Base-by-base conservation (phyloP, 306 rosid species). In the Gynostemma pentaphyllum region DNA sequence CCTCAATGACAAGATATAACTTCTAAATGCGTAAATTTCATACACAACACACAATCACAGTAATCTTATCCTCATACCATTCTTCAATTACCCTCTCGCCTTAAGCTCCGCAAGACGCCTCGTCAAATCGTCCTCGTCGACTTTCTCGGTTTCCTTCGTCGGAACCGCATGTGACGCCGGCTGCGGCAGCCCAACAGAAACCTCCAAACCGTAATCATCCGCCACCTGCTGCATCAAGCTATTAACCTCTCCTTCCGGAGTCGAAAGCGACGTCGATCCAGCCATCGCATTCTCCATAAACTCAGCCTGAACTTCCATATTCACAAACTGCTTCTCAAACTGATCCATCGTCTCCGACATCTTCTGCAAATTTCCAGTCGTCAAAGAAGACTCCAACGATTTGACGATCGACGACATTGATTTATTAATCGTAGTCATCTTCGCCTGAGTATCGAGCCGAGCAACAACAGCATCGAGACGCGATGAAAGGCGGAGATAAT, bases 271-370 rank as follows among this genome's bases (percentile, higher is more conserved):
- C 14, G 96, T 91, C 0, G 96, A 87, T 16, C 97, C 97, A 1
- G 97, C 97, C 97, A 91, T 91, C 50, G 97, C 80, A 59, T 84
- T 85, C 72, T 91, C 97, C 97, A 91, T 85, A 67, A 91, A 91
- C 81, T 85, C 97, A 0, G 97, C 97, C 79, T 91, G 97, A 29
- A 91, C 97, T 85, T 91, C 97, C 97, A 91, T 91, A 65, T 91
- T 87, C 37, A 91, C 96, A 32, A 91, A 91, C 80, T 91, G 96
- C 82, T 85, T 91, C 95, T 91, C 97, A 51, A 91, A 91, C 50
- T 71, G 78, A 55, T 91, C 97, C 97, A 87, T 91, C 0, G 95
- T 91, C 86, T 91, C 96, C 5, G 96, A 87, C 97, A 87, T 91
- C 92, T 87, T 91, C 89, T 91, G 97, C 6, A 91, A 82, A 60